Conservation (phyloP, 148 eudicot species). For the Suaeda aralocaspica region DNA sequence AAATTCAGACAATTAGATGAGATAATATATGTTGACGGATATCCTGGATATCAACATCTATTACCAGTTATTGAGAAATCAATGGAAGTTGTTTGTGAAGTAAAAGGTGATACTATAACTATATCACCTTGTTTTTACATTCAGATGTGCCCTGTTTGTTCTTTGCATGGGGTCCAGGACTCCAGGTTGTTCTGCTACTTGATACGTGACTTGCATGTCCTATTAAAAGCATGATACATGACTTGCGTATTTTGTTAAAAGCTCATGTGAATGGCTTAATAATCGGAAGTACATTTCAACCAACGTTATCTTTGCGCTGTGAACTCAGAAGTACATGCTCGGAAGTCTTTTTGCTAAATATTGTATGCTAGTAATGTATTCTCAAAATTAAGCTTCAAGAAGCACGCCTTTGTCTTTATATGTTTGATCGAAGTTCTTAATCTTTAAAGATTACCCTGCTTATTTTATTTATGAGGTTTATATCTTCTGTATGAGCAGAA, state of each 20-base stretch:
- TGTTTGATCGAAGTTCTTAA: background rate
- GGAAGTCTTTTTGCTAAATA: background rate
- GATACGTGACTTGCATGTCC: too few relatives aligned
- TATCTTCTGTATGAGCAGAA: conserved; percentile 40
- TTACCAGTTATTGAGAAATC: conserved; percentile 57
- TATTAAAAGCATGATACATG: too few relatives aligned
- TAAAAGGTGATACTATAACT: conserved; percentile 51
- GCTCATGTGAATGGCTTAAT: too few relatives aligned
- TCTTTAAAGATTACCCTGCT: background rate
- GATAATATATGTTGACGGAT: conserved; percentile 61
- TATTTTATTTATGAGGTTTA: background rate
- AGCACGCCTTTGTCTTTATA: background rate
- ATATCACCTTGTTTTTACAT: background rate
- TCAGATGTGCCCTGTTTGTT: background rate
- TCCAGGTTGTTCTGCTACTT: too few relatives aligned
- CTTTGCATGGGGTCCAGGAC: too few relatives aligned
- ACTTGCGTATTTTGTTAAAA: too few relatives aligned
- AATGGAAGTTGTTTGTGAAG: conserved; percentile 83
- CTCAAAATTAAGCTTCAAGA: background rate
- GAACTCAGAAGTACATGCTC: too few relatives aligned
- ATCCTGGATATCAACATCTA: conserved; percentile 74
- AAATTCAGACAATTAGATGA: conserved; percentile 96
- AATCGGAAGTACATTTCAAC: background rate
- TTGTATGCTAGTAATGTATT: background rate
- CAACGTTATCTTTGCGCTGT: background rate